These are phyloP conservation scores for Hyphochytrium catenoides DNA, from an alignment of 352 stramenopile species.

Conservation along the genomic window DNA sequence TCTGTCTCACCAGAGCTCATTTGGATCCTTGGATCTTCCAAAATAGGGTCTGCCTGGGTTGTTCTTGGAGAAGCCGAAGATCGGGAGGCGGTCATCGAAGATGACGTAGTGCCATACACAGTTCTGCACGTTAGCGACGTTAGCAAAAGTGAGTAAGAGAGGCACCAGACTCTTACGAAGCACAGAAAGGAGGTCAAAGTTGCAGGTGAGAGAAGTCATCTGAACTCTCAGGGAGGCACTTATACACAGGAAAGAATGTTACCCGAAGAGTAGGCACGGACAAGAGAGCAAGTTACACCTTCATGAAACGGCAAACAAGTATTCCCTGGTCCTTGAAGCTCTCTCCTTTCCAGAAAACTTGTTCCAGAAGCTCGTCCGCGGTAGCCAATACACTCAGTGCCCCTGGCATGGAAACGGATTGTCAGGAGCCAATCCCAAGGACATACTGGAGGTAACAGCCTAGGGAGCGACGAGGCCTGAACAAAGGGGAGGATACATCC, in stretches of 20 bases:
- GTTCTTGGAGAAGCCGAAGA: conserved; percentile 53
- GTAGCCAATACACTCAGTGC: conserved; percentile 64
- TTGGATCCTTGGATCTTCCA: conserved; percentile 42
- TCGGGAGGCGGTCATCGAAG: conserved; percentile 58
- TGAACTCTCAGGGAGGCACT: too few relatives aligned
- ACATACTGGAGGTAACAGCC: too few relatives aligned
- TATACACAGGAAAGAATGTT: too few relatives aligned
- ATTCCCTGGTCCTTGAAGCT: conserved; percentile 42
- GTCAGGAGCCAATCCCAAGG: too few relatives aligned
- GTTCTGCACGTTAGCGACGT: conserved; percentile 24
- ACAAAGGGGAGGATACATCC: too few relatives aligned
- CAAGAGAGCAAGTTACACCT: conserved; percentile 17
- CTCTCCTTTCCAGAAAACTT: conserved; percentile 46
- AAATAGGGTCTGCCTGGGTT: conserved; percentile 54
- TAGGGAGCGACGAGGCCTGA: too few relatives aligned
- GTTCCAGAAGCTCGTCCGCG: conserved; percentile 35
- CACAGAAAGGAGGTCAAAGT: too few relatives aligned
- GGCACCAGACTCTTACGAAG: background rate
- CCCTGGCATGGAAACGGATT: conserved; percentile 13
- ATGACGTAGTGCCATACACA: conserved; percentile 73
- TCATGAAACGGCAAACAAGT: conserved; percentile 74
- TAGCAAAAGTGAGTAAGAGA: background rate
- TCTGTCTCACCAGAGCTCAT: conserved; percentile 43
- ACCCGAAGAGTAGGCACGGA: too few relatives aligned
- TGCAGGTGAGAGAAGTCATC: too few relatives aligned